Base-by-base conservation (phyloP, 352 stramenopile genomes). In the Phytophthora capsici region DNA sequence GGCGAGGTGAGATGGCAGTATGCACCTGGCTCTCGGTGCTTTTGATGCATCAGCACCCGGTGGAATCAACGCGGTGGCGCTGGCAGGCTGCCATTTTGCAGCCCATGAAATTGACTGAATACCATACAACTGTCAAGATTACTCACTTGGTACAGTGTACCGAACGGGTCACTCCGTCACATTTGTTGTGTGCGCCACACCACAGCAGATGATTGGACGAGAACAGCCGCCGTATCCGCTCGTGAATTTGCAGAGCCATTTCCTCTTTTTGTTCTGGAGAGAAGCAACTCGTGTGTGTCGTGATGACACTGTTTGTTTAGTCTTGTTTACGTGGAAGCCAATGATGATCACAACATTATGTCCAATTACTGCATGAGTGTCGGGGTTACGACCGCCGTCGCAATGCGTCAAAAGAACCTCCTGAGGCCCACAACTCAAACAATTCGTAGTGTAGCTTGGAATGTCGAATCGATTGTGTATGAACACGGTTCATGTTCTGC, bases 341-440 rank as follows among this genome's bases (percentile, higher is more conserved):
- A 26, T 79, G 73, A 79, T 77, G 70, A 79, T 69, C 13, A 55
- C 47, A 73, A 66, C 40, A 59, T n/a, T 46, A 69, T 85, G 77
- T 86, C 77, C 74, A 86, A 86, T 80, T 86, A 83, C 74, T 86
- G 77, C 66, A 86, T 75, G 71, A 82, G 71, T 72, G 66, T 38
- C 25, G 46, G 58, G 43, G 52, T 69, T 57, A 51, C 50, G 40
- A 72, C 37, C 28, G 25, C 56, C 51, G 54, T 55, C 64, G 52
- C 77, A 64, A 68, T 83, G 74, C 62, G 69, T 86, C 66, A 64
- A 82, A 76, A 50, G 59, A 75, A 78, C 63, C 72, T 73, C 71
- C 72, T 80, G 77, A 86, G 74, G 74, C 69, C 63, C 71, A 55
- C 49, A 46, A 51, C 19, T 14, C 28, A 52, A 60, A 62, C 17